Conservation (phyloP, 2,329 filamentous ascomycete genomes). For the Ophiostoma sp. region DNA sequence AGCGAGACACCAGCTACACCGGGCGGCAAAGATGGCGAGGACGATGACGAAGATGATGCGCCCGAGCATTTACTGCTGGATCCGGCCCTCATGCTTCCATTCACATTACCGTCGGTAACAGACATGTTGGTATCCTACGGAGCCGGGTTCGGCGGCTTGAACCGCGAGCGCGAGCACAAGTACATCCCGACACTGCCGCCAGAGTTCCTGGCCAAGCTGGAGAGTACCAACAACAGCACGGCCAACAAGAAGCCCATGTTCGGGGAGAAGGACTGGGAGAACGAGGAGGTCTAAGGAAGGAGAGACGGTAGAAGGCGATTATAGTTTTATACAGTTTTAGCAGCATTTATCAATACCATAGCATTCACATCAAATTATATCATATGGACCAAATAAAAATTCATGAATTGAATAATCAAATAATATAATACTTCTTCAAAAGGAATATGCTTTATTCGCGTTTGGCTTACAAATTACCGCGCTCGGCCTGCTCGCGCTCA, state of each 20-base stretch:
- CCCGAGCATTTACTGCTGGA: slow-evolving; percentile 77
- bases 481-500: slow-evolving; percentile 80
- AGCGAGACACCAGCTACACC: slow-evolving; percentile 33
- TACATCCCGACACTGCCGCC: slow-evolving; percentile 94
- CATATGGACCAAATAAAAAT: too few species aligned
- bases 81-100: slow-evolving; percentile 86
- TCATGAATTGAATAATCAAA: neutral
- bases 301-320: neutral
- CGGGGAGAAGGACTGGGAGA: slow-evolving; percentile 61
- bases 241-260: slow-evolving; percentile 50
- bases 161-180: slow-evolving; percentile 85
- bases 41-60: slow-evolving; percentile 62
- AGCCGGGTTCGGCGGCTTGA: slow-evolving; percentile 86
- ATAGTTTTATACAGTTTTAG: neutral
- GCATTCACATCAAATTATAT: neutral
- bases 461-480: slow-evolving; percentile 64
- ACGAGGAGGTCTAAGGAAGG: slow-evolving; percentile 50
- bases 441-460: neutral
- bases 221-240: slow-evolving; percentile 48
- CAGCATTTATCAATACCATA: slow-evolving; percentile 3
- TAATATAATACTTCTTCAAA: neutral
- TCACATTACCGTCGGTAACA: slow-evolving; percentile 89
- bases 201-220: slow-evolving; percentile 85
- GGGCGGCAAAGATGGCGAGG: slow-evolving; percentile 37
- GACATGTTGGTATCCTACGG: slow-evolving; percentile 97